These are phyloP conservation scores for Globisporangium megalacanthum DNA, from an alignment of 352 stramenopile genomes.

Conservation along the genomic window DNA sequence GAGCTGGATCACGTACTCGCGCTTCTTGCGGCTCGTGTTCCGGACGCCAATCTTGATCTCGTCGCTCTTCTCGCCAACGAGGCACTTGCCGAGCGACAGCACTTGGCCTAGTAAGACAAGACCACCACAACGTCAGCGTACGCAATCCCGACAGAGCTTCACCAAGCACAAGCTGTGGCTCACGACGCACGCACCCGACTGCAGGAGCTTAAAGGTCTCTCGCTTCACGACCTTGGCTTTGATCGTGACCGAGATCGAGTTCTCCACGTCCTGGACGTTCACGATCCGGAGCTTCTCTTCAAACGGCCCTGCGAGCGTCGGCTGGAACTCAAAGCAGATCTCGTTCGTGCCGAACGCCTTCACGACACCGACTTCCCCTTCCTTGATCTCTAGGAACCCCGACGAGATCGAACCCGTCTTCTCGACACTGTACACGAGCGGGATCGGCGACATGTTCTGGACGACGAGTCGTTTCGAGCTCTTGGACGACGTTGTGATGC, in stretches of 20 bases:
- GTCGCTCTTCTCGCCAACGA: conserved; percentile 80
- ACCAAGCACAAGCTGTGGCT: not conserved
- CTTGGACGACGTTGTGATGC: conserved; percentile 80
- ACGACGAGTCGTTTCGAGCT: conserved; percentile 84
- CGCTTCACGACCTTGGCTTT: conserved; percentile 87
- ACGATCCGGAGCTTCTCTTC: conserved; percentile 88
- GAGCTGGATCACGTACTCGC: conserved; percentile 85
- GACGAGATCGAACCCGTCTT: conserved; percentile 90
- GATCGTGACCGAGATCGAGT: conserved; percentile 84
- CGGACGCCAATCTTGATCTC: conserved; percentile 80
- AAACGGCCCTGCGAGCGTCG: conserved; percentile 78
- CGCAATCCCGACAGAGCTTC: not conserved
- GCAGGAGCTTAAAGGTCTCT: conserved; percentile 87
- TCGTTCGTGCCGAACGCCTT: conserved; percentile 86
- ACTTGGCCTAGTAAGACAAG: conserved; percentile 48
- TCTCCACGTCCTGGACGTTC: conserved; percentile 87
- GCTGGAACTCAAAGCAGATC: conserved; percentile 88
- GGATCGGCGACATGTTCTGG: conserved; percentile 84
- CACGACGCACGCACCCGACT: conserved; percentile 50
- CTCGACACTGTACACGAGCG: conserved; percentile 81
- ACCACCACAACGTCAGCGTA: not conserved
- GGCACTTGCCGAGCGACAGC: conserved; percentile 76
- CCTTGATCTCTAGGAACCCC: conserved; percentile 85
- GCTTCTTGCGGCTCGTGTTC: conserved; percentile 85
- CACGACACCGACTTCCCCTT: conserved; percentile 81